Percentiles rank a stretch among this genome's conserved stretches.
Conservation (phyloP, 345 rosid species). For the Erysimum cheiranthoides region DNA sequence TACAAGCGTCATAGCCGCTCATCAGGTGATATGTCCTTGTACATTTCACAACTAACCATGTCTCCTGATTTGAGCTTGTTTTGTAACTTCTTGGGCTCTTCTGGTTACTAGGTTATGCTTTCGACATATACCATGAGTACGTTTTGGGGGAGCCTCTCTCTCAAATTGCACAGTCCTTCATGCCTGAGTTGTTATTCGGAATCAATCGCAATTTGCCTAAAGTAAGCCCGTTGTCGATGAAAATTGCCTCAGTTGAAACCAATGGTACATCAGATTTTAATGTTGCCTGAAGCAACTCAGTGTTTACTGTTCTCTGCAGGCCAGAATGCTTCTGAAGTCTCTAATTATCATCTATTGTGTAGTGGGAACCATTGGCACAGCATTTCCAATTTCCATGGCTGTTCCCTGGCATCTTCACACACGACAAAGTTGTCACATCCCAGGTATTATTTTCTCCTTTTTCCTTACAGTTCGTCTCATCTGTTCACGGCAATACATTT, state of each 20-base stretch:
- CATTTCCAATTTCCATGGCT: conserved; percentile 59
- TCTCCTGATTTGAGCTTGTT: conserved; percentile 20
- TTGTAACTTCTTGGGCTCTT: conserved; percentile 21
- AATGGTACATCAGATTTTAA: not conserved
- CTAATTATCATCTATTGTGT: conserved; percentile 64
- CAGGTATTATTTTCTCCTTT: conserved; percentile 54
- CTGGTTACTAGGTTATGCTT: conserved; percentile 65
- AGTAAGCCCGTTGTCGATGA: conserved; percentile 42
- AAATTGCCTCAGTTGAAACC: not conserved
- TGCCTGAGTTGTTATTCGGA: conserved; percentile 88
- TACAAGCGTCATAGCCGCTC: conserved; percentile 75
- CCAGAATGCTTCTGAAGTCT: conserved; percentile 79
- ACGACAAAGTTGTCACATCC: conserved; percentile 58
- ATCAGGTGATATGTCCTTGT: conserved; percentile 65
- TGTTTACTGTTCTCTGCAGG: conserved; percentile 51
- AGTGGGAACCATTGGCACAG: conserved; percentile 63
- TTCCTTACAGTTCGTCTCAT: conserved; percentile 20
- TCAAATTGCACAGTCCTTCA: conserved; percentile 93
- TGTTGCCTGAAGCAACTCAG: conserved; percentile 24
- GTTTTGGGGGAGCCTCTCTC: conserved; percentile 87
- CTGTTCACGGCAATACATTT: conserved; percentile 2
- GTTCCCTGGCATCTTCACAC: conserved; percentile 76
- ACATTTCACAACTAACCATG: conserved; percentile 1
- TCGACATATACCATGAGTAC: conserved; percentile 69
- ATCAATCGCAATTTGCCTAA: conserved; percentile 63